Evolutionary conservation across 1,284 basidiomycete species (phyloP).

Genomic region (Naganishia sp.): DNA sequence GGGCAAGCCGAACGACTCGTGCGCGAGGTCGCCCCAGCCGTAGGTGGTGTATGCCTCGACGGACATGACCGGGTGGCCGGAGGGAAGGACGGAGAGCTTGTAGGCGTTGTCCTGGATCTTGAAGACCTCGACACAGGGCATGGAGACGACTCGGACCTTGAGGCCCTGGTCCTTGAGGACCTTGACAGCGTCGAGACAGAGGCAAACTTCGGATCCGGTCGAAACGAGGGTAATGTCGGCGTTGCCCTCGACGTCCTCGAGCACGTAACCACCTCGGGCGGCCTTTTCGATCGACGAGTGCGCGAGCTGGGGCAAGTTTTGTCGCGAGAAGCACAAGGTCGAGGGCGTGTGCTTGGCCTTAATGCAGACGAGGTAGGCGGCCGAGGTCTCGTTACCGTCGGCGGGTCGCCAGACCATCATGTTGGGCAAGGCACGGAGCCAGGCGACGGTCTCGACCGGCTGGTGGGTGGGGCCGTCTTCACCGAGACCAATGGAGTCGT

Average conservation of each 20-base stretch:
- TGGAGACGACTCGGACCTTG: constrained; percentile 78
- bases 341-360: constrained; percentile 75
- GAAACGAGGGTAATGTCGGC: constrained; percentile 82
- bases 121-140: constrained; percentile 89
- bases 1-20: constrained; percentile 80
- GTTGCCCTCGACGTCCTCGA: constrained; percentile 68
- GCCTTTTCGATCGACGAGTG: constrained; percentile 83
- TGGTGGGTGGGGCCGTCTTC: constrained; percentile 97
- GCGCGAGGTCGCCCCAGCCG: constrained; percentile 81
- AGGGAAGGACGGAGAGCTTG: constrained; percentile 77
- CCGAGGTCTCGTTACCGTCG: constrained; percentile 90
- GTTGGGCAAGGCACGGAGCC: constrained; percentile 87
- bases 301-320: constrained; percentile 91
- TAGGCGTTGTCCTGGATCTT: constrained; percentile 80
- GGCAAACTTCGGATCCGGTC: constrained; percentile 82
- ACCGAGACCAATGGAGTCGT: constrained; percentile 84
- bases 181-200: constrained; percentile 80
- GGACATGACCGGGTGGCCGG: constrained; percentile 84
- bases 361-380: constrained; percentile 79
- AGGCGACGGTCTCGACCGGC: constrained; percentile 83
- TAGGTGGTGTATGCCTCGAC: constrained; percentile 75
- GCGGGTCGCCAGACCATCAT: constrained; percentile 86
- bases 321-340: constrained; percentile 81
- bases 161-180: constrained; percentile 73
- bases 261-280: constrained; percentile 81